Percentiles rank a stretch among this genome's conserved stretches.
phyloP scores from a whole-genome alignment of 257 asterid genomes.

The Jaltomata sinuosa region DNA sequence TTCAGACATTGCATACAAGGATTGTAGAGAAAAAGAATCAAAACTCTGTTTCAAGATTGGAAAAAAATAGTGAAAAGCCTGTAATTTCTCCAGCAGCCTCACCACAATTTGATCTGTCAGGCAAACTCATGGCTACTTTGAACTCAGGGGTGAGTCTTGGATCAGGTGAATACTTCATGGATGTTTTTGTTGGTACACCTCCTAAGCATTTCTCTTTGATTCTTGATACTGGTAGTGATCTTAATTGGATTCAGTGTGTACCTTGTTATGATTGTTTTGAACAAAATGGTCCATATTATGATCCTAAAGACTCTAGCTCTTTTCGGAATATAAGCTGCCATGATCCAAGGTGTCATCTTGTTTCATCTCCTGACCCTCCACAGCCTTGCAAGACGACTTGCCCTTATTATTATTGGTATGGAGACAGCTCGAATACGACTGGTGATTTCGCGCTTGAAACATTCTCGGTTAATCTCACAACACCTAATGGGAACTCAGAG shows the following conservation, averaged over 20 bases:
- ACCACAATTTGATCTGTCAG: slow-evolving; percentile 17
- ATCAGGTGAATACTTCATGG: slow-evolving; percentile 78
- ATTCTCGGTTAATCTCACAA: slow-evolving; percentile 71
- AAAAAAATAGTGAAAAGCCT: background rate
- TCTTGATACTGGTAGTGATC: slow-evolving; percentile 92
- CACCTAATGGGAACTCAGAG: slow-evolving; percentile 26
- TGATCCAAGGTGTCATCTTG: slow-evolving; percentile 66
- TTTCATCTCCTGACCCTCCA: slow-evolving; percentile 71
- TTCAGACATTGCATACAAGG: slow-evolving; percentile 60
- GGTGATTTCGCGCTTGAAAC: slow-evolving; percentile 82
- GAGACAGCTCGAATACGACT: slow-evolving; percentile 84
- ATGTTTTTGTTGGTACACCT: slow-evolving; percentile 85
- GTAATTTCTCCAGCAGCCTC: slow-evolving; percentile 35
- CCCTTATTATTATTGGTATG: slow-evolving; percentile 92
- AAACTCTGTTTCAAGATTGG: slow-evolving; percentile 28
- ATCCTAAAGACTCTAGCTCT: slow-evolving; percentile 49
- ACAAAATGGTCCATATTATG: slow-evolving; percentile 64
- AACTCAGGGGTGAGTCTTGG: slow-evolving; percentile 61
- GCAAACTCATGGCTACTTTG: slow-evolving; percentile 64
- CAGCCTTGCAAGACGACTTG: slow-evolving; percentile 46
- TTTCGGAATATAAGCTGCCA: slow-evolving; percentile 48
- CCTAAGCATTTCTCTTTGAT: slow-evolving; percentile 75
- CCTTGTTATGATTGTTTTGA: slow-evolving; percentile 90
- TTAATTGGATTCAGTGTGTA: slow-evolving; percentile 86
- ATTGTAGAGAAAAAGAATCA: slow-evolving; percentile 54